These are phyloP conservation scores for Talaromyces sp. DNA, from an alignment of 2,329 filamentous ascomycete species.

Conservation along the genomic window DNA sequence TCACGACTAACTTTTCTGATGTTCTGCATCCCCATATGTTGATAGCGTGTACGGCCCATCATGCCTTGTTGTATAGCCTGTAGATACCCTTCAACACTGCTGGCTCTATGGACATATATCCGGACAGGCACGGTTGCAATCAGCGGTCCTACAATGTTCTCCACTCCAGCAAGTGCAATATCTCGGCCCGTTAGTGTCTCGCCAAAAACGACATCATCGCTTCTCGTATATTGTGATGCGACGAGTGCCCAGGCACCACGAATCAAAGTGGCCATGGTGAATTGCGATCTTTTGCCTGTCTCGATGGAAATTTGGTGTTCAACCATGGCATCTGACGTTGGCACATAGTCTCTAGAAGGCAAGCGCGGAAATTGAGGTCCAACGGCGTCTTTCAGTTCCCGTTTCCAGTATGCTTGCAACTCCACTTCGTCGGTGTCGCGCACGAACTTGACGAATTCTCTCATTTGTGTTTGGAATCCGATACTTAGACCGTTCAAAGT, in stretches of 20 bases:
- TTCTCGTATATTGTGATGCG: conserved; percentile 43
- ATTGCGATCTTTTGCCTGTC: conserved; percentile 23
- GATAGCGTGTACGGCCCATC: conserved; percentile 42
- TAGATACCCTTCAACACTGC: conserved; percentile 29
- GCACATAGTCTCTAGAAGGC: conserved; percentile 47
- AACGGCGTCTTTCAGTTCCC: conserved; percentile 43
- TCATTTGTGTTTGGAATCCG: conserved; percentile 21
- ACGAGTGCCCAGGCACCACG: conserved; percentile 50
- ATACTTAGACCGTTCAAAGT: conserved; percentile 33
- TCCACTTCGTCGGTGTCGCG: conserved; percentile 38
- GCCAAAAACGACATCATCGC: conserved; percentile 48
- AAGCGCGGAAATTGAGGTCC: conserved; percentile 51
- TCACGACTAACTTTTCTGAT: conserved; percentile 43
- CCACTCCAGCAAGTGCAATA: conserved; percentile 43
- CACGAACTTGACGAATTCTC: conserved; percentile 37
- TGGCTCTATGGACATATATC: conserved; percentile 32
- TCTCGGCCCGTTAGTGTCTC: conserved; percentile 51
- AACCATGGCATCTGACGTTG: conserved; percentile 26
- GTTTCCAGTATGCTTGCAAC: conserved; percentile 48
- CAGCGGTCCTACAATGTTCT: conserved; percentile 49
- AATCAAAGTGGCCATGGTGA: conserved; percentile 48
- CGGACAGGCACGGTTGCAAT: conserved; percentile 50
- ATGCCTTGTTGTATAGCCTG: conserved; percentile 30
- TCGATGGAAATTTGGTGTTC: conserved; percentile 40
- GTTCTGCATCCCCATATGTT: conserved; percentile 51